Evolutionary conservation across 2,329 filamentous ascomycete species (phyloP), one percentile per base, ranked within the genome.

Genomic region (Fusarium tricinctum): DNA sequence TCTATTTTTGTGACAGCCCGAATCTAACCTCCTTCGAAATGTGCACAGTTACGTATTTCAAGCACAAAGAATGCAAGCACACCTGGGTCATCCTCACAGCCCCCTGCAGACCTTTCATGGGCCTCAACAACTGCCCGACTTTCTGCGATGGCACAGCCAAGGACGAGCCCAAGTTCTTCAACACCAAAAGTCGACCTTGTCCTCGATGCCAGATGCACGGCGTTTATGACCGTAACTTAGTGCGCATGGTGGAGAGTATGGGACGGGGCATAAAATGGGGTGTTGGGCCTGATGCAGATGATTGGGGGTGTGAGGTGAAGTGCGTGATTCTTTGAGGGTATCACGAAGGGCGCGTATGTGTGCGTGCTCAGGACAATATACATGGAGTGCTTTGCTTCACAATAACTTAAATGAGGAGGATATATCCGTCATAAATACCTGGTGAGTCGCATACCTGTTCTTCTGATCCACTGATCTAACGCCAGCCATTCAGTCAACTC

Each of bases 51-150:
- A 81, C 77, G 26, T 82, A 83, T 75, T 85, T 81, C 75, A 78
- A 79, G 59, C 82, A 85, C 74, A 81, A 80, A 49, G 70, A 68
- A 60, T 88, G 86, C 80, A 77, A 78, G 13, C 86, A 87, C 78
- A 81, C 79, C 69, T 88, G 86, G 86, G 79, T 84, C 42, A 73
- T 81, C 62, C 79, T 88, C 70, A 75, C 74, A 5, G 64, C 76
- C 44, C 81, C 83, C 8, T 88, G 86, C 77, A 78, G 71, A 6
- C 83, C 83, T 0, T 81, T 81, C 14, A 79, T 80, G 75, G 84
- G 85, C 61, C 87, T 88, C 76, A 76, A 74, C 60, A 83, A 77
- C 28, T 88, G 86, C 75, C 71, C 76, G 0, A 64, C 57, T 38
- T 84, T 87, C 66, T 74, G 77, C 54, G 78, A 79, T 67, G 79